Evolutionary conservation across 2,329 filamentous ascomycete species (phyloP), one percentile per base, ranked within the genome.

Genomic region (Botryotinia calthae): DNA sequence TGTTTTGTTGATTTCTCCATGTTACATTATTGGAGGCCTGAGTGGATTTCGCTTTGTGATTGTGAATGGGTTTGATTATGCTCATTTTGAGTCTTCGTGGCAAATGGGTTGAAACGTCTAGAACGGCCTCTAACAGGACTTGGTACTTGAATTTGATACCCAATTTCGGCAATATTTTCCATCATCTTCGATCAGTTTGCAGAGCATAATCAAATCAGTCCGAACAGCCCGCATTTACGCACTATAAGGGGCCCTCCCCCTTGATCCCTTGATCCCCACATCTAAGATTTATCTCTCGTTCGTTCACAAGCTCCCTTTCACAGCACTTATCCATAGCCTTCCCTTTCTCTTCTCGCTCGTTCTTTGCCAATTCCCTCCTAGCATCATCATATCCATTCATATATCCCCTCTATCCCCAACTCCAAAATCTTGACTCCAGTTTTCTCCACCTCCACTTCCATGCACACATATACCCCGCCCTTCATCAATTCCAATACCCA

Each of bases 1-100:
- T 72, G 69, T 42, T 71, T 66, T 71, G 34, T 46, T 44, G 46
- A 71, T 71, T 56, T 71, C 69, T 71, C 69, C 44, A 71, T 31
- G 20, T 56, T 37, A 51, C 25, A 46, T 37, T 3, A 25, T 40
- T 63, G 31, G 42, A 5, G 18, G n/a, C 37, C 64, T n/a, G 58
- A 46, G 58, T 51, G 44, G 54, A 40, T 18, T n/a, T 22, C 34
- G 44, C 20, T 58, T 44, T 56, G 40, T 44, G 42, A 67, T 42
- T 56, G 48, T 67, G 65, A 67, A 25, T 61, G 40, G 54, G 66
- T 20, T 18, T 59, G 20, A 61, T 44, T 12, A 28, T 10, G 10
- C 48, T 25, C 9, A 42, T 56, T 14, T 42, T 5, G 48, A 56
- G 10, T n/a, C 22, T 65, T 16, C 18, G 9, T 16, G 25, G 54